Evolutionary conservation across 2,329 filamentous ascomycete genomes (phyloP), one percentile per base, ranked within the genome.

Genomic region (Zymoseptoria brevis): DNA sequence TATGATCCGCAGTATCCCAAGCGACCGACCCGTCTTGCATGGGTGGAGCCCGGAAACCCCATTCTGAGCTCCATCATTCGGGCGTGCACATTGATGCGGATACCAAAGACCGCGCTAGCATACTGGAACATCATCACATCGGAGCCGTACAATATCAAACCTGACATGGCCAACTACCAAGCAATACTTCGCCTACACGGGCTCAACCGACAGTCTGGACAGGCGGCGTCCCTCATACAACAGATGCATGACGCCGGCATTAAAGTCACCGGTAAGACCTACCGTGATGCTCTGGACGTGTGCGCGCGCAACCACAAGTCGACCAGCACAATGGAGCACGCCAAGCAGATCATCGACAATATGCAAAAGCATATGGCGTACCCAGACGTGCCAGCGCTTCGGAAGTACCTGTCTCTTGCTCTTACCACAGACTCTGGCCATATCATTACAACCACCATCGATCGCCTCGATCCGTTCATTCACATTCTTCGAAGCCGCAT

Each of bases 301-400:
- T 96, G 91, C 72, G 76, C 84, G 22, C 83, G 87, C 58, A 90
- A 96, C 76, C 87, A 85, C 69, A 85, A 86, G 57, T 96, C 95
- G 71, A 78, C 73, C n/a, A 82, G 86, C 56, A 82, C 83, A 21
- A 81, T 96, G 64, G 74, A 77, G 2, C 80, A 87, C 64, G 87
- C 89, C 4, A 83, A 79, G 55, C 73, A 78, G 55, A 78, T 96
- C 24, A 75, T 96, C 29, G 78, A 85, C 56, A 71, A 82, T 55
- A 91, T 92, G 87, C 67, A 72, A 52, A 65, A 69, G 26, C 72
- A 69, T 5, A 66, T 78, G 13, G 64, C 70, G 9, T 69, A 75
- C 2, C 80, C 82, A 1, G 84, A 88, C 64, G 64, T 81, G 4
- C 69, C 74, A 48, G 71, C 79, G 19, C 72, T 87, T 60, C 76